These are phyloP conservation scores for Calonectria pteridis DNA, from an alignment of 2,329 filamentous ascomycete genomes.

Conservation along the genomic window DNA sequence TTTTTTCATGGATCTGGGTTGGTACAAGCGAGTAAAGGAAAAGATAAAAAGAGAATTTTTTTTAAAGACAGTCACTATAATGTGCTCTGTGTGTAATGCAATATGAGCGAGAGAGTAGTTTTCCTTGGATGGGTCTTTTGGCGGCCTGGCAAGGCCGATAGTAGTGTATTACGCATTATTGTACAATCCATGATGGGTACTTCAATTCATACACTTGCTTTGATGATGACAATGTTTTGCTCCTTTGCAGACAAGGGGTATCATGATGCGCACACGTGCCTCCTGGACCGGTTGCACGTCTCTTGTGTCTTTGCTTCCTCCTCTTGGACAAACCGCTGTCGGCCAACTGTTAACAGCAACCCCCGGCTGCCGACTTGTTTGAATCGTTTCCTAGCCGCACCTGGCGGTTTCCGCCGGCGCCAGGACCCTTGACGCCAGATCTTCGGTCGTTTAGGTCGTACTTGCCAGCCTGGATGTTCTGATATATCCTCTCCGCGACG, in stretches of 20 bases:
- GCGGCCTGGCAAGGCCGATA: constrained; percentile 36
- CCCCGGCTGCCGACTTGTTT: constrained; percentile 54
- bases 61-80: constrained; percentile 36
- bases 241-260: constrained; percentile 43
- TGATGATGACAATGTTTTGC: constrained; percentile 39
- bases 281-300: constrained; percentile 33
- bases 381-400: constrained; percentile 61
- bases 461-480: constrained; percentile 94
- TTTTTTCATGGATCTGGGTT: constrained; percentile 34
- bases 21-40: constrained; percentile 37
- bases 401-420: constrained; percentile 60
- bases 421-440: constrained; percentile 86
- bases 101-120: constrained; percentile 39
- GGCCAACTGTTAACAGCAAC: constrained; percentile 60
- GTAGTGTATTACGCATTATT: constrained; percentile 50
- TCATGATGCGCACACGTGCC: constrained; percentile 45
- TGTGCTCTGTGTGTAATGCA: constrained; percentile 48
- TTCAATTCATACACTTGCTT: constrained; percentile 43
- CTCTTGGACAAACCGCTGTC: constrained; percentile 17
- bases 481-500: constrained; percentile 94
- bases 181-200: constrained; percentile 44
- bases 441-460: constrained; percentile 95
- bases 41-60: constrained; percentile 35
- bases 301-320: constrained; percentile 21
- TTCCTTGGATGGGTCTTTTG: constrained; percentile 31